A percentile compares a stretch with the other conserved stretches of the same genome.
These are phyloP conservation scores for Lanmaoa pseudosensibilis DNA, from an alignment of 768 basidiomycete genomes.

Conservation along the genomic window DNA sequence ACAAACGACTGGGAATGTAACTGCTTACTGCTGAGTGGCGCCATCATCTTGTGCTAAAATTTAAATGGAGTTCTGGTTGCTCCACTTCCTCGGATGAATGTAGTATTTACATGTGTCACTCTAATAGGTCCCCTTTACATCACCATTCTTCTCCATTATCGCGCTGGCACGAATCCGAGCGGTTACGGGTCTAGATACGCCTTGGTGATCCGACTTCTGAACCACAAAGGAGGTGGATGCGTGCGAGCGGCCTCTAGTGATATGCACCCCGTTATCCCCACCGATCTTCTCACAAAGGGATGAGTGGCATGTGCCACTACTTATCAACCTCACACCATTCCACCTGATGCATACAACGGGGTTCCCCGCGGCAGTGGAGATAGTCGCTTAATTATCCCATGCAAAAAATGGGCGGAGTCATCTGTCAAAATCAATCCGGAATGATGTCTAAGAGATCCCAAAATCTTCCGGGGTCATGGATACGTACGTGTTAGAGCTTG, in stretches of 20 bases:
- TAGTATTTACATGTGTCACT: neutral
- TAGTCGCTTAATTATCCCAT: neutral
- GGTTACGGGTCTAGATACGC: neutral
- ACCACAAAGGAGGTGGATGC: neutral
- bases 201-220: neutral
- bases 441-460: neutral
- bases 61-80: neutral
- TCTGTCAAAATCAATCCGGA: neutral
- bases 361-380: neutral
- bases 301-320: too few relatives aligned
- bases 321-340: neutral
- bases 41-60: neutral
- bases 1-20: neutral
- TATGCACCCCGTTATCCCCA: neutral
- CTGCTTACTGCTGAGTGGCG: too few relatives aligned
- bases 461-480: neutral
- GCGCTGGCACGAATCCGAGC: neutral
- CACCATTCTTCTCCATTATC: neutral
- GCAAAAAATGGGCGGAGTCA: neutral
- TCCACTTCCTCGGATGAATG: neutral
- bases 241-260: neutral
- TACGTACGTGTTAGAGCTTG: neutral
- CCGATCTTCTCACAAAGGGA: constrained; percentile 2
- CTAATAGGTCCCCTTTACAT: neutral
- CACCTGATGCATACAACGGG: neutral